A percentile compares a stretch with the other conserved stretches of the same genome.
phyloP scores from a whole-genome alignment of 148 eudicot species.

The Silene conica region DNA sequence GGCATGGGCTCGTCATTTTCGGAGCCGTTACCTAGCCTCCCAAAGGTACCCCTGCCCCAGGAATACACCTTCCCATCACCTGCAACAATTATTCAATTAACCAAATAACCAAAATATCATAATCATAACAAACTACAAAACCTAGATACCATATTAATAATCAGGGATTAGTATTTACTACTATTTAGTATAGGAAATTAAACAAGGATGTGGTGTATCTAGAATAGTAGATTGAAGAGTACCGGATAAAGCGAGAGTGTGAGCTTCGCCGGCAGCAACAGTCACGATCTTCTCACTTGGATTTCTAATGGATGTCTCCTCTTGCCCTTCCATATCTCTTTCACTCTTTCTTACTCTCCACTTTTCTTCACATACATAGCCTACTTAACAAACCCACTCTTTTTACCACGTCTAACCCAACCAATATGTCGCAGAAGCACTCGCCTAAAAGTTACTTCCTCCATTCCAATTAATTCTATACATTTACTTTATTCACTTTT shows the following conservation, averaged over 20 bases:
- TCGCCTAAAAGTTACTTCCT: too few species aligned
- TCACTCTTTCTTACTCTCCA: neutral
- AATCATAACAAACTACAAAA: too few species aligned
- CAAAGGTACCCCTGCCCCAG: slow-evolving; percentile 88
- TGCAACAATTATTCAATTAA: neutral
- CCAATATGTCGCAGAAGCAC: too few species aligned
- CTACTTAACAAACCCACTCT: too few species aligned
- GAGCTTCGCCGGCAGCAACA: slow-evolving; percentile 81
- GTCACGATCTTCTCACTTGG: slow-evolving; percentile 37
- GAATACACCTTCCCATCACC: slow-evolving; percentile 63
- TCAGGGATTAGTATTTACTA: too few species aligned
- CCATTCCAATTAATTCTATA: too few species aligned
- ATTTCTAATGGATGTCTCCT: slow-evolving; percentile 5
- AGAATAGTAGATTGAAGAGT: neutral
- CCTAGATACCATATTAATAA: too few species aligned
- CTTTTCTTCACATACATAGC: too few species aligned
- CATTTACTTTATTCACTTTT: too few species aligned
- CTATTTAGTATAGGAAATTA: neutral
- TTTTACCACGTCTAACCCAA: too few species aligned
- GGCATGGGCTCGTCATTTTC: slow-evolving; percentile 50
- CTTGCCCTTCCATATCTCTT: neutral
- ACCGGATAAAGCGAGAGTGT: slow-evolving; percentile 72
- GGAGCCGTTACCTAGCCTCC: slow-evolving; percentile 73
- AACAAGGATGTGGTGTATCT: neutral
- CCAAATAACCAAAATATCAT: too few species aligned